Percentiles rank a stretch among this genome's conserved stretches.
Evolutionary conservation across 768 basidiomycete genomes (phyloP).

Genomic region (Psilocybe tampanensis): DNA sequence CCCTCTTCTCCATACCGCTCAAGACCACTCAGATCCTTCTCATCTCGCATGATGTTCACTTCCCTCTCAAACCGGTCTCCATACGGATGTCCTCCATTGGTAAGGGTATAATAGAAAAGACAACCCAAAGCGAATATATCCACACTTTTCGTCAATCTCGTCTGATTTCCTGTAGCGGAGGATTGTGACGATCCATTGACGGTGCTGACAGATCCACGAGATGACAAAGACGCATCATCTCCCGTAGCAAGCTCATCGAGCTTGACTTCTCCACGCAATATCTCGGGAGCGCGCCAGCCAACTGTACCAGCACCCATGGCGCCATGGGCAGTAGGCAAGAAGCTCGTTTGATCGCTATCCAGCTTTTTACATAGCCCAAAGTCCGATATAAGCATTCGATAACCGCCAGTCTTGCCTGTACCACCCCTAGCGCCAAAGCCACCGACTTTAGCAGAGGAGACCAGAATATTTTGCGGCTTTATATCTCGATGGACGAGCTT

Average conservation of each 20-base stretch:
- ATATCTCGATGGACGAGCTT: slow-evolving; percentile 99
- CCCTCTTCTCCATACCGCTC: slow-evolving; percentile 92
- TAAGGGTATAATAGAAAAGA: slow-evolving; percentile 91
- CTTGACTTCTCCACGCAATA: slow-evolving; percentile 91
- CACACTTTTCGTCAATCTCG: slow-evolving; percentile 89
- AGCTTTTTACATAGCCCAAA: slow-evolving; percentile 97
- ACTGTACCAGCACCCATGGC: slow-evolving; percentile 90
- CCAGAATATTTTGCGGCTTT: slow-evolving; percentile 96
- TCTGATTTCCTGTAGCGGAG: slow-evolving; percentile 41
- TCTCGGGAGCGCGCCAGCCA: slow-evolving; percentile 98
- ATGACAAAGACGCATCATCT: slow-evolving; percentile 55
- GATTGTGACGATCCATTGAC: slow-evolving; percentile 35
- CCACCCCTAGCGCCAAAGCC: slow-evolving; percentile 31
- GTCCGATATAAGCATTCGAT: slow-evolving; percentile 93
- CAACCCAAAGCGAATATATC: slow-evolving; percentile 98
- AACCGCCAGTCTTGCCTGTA: slow-evolving; percentile 36
- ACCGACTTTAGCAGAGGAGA: slow-evolving; percentile 64
- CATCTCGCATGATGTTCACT: slow-evolving; percentile 87
- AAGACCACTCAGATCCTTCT: slow-evolving; percentile 69
- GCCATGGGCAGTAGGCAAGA: slow-evolving; percentile 90
- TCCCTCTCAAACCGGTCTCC: slow-evolving; percentile 94
- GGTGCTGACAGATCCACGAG: slow-evolving; percentile 63
- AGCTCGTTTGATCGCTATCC: slow-evolving; percentile 95
- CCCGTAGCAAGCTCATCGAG: slow-evolving; percentile 75
- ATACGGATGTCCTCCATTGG: slow-evolving; percentile 90